Evolutionary conservation across 352 stramenopile species (phyloP).

Genomic region (Thraustochytrium striatum): DNA sequence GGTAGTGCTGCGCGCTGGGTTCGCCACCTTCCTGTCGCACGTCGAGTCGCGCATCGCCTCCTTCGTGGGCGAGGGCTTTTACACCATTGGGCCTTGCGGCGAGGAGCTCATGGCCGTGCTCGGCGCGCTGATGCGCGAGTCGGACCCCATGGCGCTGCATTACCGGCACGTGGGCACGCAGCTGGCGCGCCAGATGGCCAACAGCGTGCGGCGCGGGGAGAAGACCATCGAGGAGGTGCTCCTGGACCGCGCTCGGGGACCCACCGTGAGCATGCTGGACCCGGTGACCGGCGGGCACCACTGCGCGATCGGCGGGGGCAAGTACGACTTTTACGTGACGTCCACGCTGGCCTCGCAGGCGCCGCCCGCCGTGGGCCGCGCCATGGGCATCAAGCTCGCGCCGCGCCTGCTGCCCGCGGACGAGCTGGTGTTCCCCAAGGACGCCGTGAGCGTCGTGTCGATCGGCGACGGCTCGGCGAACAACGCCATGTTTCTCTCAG

Average conservation of each 20-base stretch:
- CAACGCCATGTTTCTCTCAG: slow-evolving; percentile 68
- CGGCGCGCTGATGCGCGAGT: slow-evolving; percentile 54
- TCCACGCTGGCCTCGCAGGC: slow-evolving; percentile 68
- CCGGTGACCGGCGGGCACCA: slow-evolving; percentile 67
- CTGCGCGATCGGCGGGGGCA: slow-evolving; percentile 63
- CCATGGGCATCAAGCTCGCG: slow-evolving; percentile 61
- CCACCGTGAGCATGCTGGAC: slow-evolving; percentile 62
- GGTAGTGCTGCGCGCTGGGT: slow-evolving; percentile 56
- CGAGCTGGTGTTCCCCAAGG: background rate
- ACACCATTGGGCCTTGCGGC: slow-evolving; percentile 70
- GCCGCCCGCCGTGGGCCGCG: slow-evolving; percentile 64
- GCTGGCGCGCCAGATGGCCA: slow-evolving; percentile 56
- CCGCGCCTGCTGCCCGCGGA: slow-evolving; percentile 24
- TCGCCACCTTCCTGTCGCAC: slow-evolving; percentile 66
- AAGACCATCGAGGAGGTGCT: slow-evolving; percentile 57
- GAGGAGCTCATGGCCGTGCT: slow-evolving; percentile 61
- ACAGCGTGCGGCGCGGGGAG: background rate
- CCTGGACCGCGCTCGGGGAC: slow-evolving; percentile 64
- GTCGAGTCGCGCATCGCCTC: slow-evolving; percentile 65
- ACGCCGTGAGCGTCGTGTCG: slow-evolving; percentile 63
- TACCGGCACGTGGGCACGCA: slow-evolving; percentile 64
- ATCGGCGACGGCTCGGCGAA: slow-evolving; percentile 70
- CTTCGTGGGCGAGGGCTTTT: slow-evolving; percentile 64
- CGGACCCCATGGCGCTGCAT: slow-evolving; percentile 64
- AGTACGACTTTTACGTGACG: slow-evolving; percentile 57